Base-by-base conservation (phyloP, 2,329 filamentous ascomycete species). In the Colletotrichum filicis region DNA sequence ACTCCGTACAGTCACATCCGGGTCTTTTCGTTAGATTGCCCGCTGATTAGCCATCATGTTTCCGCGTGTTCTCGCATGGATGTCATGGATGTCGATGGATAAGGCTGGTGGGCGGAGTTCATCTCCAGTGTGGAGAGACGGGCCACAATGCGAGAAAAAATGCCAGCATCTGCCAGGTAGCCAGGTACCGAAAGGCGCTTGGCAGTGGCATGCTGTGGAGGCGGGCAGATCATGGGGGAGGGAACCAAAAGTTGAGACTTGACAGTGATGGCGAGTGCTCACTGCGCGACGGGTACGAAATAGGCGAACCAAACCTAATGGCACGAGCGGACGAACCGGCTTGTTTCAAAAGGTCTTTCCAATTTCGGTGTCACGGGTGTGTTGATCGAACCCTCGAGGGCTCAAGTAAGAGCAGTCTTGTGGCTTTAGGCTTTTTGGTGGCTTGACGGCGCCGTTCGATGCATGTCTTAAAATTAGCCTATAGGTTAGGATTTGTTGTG, bases 331-430 rank as follows among this genome's bases (percentile, higher is more conserved):
- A 53, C 35, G 12, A 59, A 37, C 58, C 37, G 66, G 61, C 26
- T 24, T 71, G 71, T 73, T 73, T 73, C 71, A 73, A 60, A 62
- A 57, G 28, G 67, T 56, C 28, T 61, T 7, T 24, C 53, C 62
- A 64, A 64, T 55, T 22, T 49, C 49, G 42, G 58, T 62, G 14
- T 42, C 37, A 42, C 37, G 37, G 37, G 37, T 19, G 69, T 28
- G 52, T 49, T 49, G 42, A 19, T 49, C 19, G 42, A 49, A 49
- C 19, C 19, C 42, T 49, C 42, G 42, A n/a, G 42, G 42, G 37
- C 37, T 2, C 37, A 42, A 7, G 19, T 19, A 8, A 22, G 3
- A 19, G 42, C 42, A 19, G 19, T 49, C 42, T 59, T 56, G 32
- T 35, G 42, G 28, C 32, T 24, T 56, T 46, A 35, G 19, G 19